Conservation (phyloP, 768 basidiomycete genomes). For the Mycena kentingensis region DNA sequence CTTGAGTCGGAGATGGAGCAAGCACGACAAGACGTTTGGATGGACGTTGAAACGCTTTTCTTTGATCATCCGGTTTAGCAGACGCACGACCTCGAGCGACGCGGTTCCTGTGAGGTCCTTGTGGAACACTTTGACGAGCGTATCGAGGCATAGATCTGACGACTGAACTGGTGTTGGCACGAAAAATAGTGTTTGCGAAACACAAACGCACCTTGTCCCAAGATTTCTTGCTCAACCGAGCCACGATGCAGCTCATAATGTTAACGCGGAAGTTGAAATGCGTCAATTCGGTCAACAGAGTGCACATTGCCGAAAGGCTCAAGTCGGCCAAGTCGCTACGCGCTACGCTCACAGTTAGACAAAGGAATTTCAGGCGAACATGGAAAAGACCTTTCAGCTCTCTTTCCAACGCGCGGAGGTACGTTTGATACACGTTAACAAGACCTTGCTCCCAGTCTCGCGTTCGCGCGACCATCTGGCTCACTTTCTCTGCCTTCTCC, state of each 20-base stretch:
- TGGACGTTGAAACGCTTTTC: conserved; percentile 89
- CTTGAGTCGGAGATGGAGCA: conserved; percentile 83
- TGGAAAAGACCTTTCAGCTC: conserved; percentile 76
- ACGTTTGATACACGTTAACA: conserved; percentile 83
- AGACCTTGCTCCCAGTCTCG: conserved; percentile 97
- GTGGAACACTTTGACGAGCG: conserved; percentile 80
- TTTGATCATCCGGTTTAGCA: conserved; percentile 95
- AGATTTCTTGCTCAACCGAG: conserved; percentile 76
- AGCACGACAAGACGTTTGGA: conserved; percentile 82
- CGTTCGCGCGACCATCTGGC: conserved; percentile 86
- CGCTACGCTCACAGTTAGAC: conserved; percentile 41
- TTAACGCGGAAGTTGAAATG: conserved; percentile 98
- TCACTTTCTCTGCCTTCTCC: conserved; percentile 91
- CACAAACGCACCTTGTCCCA: conserved; percentile 79
- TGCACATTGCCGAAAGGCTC: conserved; percentile 85
- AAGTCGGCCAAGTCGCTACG: conserved; percentile 67
- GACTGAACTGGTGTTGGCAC: conserved; percentile 48
- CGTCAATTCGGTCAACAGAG: conserved; percentile 75
- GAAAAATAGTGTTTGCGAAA: conserved; percentile 14
- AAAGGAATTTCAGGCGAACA: conserved; percentile 8
- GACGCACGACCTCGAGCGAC: conserved; percentile 86
- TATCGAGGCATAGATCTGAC: conserved; percentile 82
- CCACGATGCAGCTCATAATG: conserved; percentile 85
- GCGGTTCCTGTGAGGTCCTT: conserved; percentile 77
- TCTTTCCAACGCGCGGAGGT: conserved; percentile 79